Evolutionary conservation across 2,329 filamentous ascomycete genomes (phyloP).

Genomic region (Talaromyces sp.): DNA sequence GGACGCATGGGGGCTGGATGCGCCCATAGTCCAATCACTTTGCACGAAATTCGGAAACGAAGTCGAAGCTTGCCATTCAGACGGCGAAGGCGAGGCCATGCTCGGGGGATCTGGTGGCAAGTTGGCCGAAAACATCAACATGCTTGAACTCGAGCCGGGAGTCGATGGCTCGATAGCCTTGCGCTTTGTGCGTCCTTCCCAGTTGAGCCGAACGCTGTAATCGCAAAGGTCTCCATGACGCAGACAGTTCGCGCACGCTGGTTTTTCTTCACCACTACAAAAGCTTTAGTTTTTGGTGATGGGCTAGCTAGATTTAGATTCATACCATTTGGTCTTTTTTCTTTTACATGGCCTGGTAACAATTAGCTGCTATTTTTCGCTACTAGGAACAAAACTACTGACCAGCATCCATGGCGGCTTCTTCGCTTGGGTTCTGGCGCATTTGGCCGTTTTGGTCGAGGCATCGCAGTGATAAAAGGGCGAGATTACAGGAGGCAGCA

Average conservation of each 20-base stretch:
- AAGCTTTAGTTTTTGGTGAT: not conserved
- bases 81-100: not conserved
- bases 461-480: conserved; percentile 43
- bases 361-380: not conserved
- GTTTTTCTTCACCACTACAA: conserved; percentile 64
- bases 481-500: not conserved
- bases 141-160: conserved; percentile 20
- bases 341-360: conserved; percentile 66
- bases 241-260: conserved; percentile 66
- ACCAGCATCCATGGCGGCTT: conserved; percentile 66
- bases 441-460: conserved; percentile 59
- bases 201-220: conserved; percentile 75
- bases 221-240: conserved; percentile 69
- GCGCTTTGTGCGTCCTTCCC: conserved; percentile 66
- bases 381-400: conserved; percentile 19
- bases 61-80: not conserved
- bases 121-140: conserved; percentile 1
- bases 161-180: conserved; percentile 36
- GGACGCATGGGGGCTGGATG: conserved; percentile 1
- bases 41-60: not conserved
- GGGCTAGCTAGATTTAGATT: not conserved
- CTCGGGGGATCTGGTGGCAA: not conserved
- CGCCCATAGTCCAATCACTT: conserved; percentile 4
- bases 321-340: conserved; percentile 70
- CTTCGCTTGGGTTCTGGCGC: conserved; percentile 61